phyloP scores from a whole-genome alignment of 768 basidiomycete genomes.

The Boletales sp. region DNA sequence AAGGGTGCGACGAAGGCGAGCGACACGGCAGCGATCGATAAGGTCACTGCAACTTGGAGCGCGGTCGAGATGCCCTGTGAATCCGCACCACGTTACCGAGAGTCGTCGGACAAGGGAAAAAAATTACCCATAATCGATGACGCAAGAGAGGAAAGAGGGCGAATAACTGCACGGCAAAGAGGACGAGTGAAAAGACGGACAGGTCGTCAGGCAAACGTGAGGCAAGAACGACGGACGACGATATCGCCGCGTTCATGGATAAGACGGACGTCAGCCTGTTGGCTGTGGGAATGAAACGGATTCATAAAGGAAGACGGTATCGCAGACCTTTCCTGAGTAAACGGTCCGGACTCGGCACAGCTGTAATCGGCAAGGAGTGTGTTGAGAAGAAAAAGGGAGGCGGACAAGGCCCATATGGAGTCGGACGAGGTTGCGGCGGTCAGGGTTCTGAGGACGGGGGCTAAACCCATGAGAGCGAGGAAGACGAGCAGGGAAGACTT shows the following conservation, averaged over 20 bases:
- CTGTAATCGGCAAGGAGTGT: constrained; percentile 82
- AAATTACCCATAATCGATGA: constrained; percentile 62
- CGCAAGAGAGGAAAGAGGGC: constrained; percentile 81
- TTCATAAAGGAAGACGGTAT: constrained; percentile 20
- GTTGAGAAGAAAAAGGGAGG: constrained; percentile 78
- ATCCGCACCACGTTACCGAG: constrained; percentile 10
- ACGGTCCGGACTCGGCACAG: constrained; percentile 40
- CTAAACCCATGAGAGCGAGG: constrained; percentile 82
- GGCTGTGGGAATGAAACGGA: constrained; percentile 23
- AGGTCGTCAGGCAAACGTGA: constrained; percentile 82
- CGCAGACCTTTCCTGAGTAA: constrained; percentile 57
- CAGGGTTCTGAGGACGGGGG: constrained; percentile 88
- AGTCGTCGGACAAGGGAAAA: constrained; percentile 12
- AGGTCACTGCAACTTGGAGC: constrained; percentile 53
- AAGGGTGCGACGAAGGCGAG: constrained; percentile 50
- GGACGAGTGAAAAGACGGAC: constrained; percentile 84
- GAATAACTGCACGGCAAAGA: constrained; percentile 80
- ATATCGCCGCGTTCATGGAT: constrained; percentile 89
- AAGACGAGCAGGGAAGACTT: constrained; percentile 87
- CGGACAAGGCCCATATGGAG: constrained; percentile 95
- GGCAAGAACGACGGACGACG: constrained; percentile 88
- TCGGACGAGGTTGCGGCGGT: constrained; percentile 95
- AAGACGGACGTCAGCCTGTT: constrained; percentile 75
- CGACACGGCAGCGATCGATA: constrained; percentile 46
- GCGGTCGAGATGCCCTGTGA: constrained; percentile 45